Base-by-base conservation (phyloP, 805 yeast genomes). In the Pichia heedii region DNA sequence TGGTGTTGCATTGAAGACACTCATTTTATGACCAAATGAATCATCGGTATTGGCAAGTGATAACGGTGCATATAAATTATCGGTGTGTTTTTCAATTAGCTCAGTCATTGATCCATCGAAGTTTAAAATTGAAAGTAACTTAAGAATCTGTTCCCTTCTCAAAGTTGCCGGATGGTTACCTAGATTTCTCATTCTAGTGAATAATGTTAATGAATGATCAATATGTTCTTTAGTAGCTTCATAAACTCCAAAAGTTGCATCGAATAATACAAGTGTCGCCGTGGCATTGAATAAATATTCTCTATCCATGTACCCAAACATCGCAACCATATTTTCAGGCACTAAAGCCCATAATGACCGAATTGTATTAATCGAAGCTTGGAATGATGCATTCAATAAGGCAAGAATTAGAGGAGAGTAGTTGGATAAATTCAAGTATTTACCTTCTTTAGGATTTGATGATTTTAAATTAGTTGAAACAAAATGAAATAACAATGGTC, bases 221-320 rank as follows among this genome's bases (percentile, higher is more conserved):
- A 84, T 61, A 55, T 82, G 86, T 37, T 73, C 78, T 38, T 71
- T 66, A 0, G 90, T 82, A 24, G 84, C 85, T 22, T 81, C 85
- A 55, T 83, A 86, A 7, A 83, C 81, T 8, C 94, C 94, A 63
- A 84, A 84, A 0, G 93, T 81, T 1, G 87, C 80, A 57, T 81
- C 84, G 58, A 82, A 83, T 35, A 84, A 65, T 15, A 83, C 76
- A 38, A 83, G 62, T 0, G 93, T 83, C 5, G 84, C 82, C 4
- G 89, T 78, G 0, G 89, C 76, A 0, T 88, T 83, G 58, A 82
- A 84, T 21, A 84, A 64, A 55, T 84, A 84, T 54, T 84, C 94
- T 53, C 94, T 69, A 56, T 84, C 94, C 90, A 84, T 83, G 68
- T 85, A 84, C 2, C 94, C 93, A 63, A 84, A 84, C 36, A 83